phyloP scores from a whole-genome alignment of 2,329 filamentous ascomycete species.

The Lachnellula cervina region DNA sequence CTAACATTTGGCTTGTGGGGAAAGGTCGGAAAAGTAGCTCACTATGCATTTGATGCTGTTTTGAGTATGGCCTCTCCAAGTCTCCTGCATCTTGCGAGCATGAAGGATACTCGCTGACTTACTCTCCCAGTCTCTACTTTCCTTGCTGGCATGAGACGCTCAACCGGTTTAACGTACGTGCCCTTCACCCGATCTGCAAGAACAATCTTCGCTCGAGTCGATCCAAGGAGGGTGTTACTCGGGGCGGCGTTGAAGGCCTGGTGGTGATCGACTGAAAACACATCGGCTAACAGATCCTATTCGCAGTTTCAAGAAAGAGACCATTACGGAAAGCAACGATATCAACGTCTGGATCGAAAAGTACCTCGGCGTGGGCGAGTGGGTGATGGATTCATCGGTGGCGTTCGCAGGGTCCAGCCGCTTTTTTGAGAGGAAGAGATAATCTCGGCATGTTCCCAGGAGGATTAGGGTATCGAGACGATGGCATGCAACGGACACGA shows the following conservation, averaged over 20 bases:
- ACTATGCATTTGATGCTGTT: constrained; percentile 95
- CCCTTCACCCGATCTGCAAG: background rate
- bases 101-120: constrained; percentile 17
- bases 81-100: background rate
- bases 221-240: background rate
- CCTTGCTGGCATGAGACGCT: constrained; percentile 94
- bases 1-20: constrained; percentile 64
- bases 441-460: background rate
- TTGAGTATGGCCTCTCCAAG: constrained; percentile 57
- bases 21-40: constrained; percentile 87
- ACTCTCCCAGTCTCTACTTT: constrained; percentile 79
- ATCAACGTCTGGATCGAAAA: constrained; percentile 85
- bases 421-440: constrained; percentile 89
- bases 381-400: constrained; percentile 96
- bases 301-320: constrained; percentile 78
- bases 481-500: background rate
- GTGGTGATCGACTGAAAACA: constrained; percentile 8
- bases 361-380: constrained; percentile 92
- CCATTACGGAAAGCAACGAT: constrained; percentile 77
- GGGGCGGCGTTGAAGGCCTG: constrained; percentile 28
- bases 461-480: background rate
- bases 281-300: constrained; percentile 42
- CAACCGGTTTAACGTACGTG: constrained; percentile 96
- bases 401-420: constrained; percentile 82
- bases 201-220: background rate